Evolutionary conservation across 768 basidiomycete genomes (phyloP), one percentile per base, ranked within the genome.

Genomic region (Rhodotorula kratochvilovae): DNA sequence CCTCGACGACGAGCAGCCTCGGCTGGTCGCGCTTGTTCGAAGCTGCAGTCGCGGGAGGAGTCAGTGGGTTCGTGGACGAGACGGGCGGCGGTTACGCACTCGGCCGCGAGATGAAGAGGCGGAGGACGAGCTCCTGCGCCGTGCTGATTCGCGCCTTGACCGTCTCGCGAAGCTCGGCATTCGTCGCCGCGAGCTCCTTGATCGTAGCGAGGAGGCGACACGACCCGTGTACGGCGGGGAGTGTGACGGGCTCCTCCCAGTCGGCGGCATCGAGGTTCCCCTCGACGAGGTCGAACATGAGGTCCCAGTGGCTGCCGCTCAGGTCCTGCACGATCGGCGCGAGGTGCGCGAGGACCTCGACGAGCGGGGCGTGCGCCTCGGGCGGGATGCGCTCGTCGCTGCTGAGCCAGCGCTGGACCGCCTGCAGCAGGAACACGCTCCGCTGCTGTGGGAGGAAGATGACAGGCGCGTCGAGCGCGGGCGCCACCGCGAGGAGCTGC

Each of bases 251-350:
- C 43, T 92, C 89, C 10, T 82, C 81, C 27, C 89, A 82, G 0
- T 86, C 84, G 35, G 85, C 85, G 66, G 92, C 92, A 85, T 97
- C 94, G 5, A 98, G 83, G 76, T 90, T 91, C 68, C 84, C 89
- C 80, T 95, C 93, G 21, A 95, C 78, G 25, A 97, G 80, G 78
- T 97, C 93, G 79, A 91, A 94, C 10, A 93, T 86, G 45, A 93
- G 85, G 60, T 91, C 90, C 96, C 96, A 99, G 80, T 98, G 96
- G 1, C 85, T 82, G 0, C 95, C 96, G 23, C 87, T 83, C 3
- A 95, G 84, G 77, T 87, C 90, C 80, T 97, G 92, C 69, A 98
- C 81, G 64, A 97, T 89, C 5, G 94, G 93, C 3, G 87, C 90
- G 3, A 97, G 83, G 66, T 89, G 84, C 55, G 84, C 81, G 78